Base-by-base conservation (phyloP, 2,329 filamentous ascomycete genomes). In the Fusarium cicatricum region DNA sequence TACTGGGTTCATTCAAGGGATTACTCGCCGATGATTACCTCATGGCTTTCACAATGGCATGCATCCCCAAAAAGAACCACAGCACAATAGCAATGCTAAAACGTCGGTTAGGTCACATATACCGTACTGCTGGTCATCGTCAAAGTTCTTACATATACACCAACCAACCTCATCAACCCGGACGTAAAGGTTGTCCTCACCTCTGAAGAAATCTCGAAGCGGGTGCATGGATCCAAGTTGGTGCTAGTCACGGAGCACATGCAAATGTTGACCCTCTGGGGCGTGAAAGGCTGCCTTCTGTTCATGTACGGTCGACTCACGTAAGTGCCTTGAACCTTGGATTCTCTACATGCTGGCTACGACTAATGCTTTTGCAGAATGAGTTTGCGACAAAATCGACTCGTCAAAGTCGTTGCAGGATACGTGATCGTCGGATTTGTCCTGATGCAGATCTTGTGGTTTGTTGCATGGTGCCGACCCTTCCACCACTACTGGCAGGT, bases 231-330 rank as follows among this genome's bases (percentile, higher is more conserved):
- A 15, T 85, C 83, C 42, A 88, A 88, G 74, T 78, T 85, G 70
- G 84, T 87, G 1, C 77, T 87, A 12, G 80, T 86, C 10, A 82
- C 83, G 0, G 85, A 88, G 55, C 78, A 87, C 63, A 78, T 81
- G 57, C 88, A 89, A 75, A 76, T 89, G 16, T 76, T 85, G 38
- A 78, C 81, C 0, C 80, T 82, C 14, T 86, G 82, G 79, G 72
- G 74, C 0, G 75, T 85, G 45, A 86, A 86, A 61, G 72, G 74
- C 2, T 85, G 66, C 60, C 72, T 86, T 53, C 62, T 86, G 9
- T 70, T 84, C 49, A 78, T 85, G 74, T 85, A 84, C 50, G 73
- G 76, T 37, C 79, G 82, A 48, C 70, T 85, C 39, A 82, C 81
- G 72, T 78, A 38, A 60, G 76, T 71, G 12, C 0, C 9, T 2